Evolutionary conservation across 768 basidiomycete species (phyloP), one percentile per base, ranked within the genome.

Genomic region (Psilocybe subaeruginosa): DNA sequence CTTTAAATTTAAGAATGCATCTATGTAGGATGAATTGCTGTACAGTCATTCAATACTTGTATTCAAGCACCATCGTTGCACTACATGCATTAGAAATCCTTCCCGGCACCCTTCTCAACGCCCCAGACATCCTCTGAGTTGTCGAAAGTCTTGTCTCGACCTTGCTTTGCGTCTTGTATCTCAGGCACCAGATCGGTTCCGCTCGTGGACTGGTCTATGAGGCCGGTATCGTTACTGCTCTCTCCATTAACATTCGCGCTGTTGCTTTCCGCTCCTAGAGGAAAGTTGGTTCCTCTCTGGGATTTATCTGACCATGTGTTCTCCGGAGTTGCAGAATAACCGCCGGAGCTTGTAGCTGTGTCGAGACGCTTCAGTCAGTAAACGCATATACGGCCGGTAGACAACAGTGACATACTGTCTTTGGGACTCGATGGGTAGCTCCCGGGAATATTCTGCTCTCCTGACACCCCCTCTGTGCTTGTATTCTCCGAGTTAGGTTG

Each of bases 71-170:
- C 23, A 23, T 23, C 23, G 23, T 23, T 23, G 23, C 23, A 23
- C 23, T 23, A 23, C 23, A 23, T 23, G 23, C 11, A 51, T 63
- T 50, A 68, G 9, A 65, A 61, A 39, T 68, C 67, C 49, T 68
- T 68, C n/a, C 59, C 67, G 0, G 66, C 64, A 5, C 64, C 66
- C 46, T 68, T 64, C 19, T 65, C 67, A 2, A 65, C 45, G 7
- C 62, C 64, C 67, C 62, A 68, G 49, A 54, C 59, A 17, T 64
- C 59, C 46, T 68, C 64, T 33, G 61, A 57, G 6, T 50, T 58
- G 35, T 52, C 45, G 14, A 31, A 31, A 11, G 39, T 35, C 17
- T 39, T 29, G 52, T 67, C 66, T 43, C 51, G 37, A 29, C 66
- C 66, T 41, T 67, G 66, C 27, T 58, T 60, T 6, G 64, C 66